Evolutionary conservation across 257 asterid genomes (phyloP).

Genomic region (Solanum virginianum): DNA sequence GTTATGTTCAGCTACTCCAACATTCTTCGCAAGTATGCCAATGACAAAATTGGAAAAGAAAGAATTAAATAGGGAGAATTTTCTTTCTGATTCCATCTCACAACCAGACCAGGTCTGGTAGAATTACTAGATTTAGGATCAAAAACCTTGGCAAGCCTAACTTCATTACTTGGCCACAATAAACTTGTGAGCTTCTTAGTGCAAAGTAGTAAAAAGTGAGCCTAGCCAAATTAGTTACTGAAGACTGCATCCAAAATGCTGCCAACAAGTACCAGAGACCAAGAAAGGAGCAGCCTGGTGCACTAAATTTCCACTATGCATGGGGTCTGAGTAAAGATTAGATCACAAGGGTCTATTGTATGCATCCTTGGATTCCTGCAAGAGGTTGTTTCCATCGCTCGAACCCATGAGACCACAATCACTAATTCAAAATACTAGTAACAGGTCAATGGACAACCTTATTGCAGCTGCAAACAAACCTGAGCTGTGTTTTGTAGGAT

Average conservation of each 20-base stretch:
- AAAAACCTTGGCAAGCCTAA: neutral
- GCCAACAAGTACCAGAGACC: neutral
- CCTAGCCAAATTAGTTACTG: neutral
- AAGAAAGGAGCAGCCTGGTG: neutral
- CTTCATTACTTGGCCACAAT: neutral
- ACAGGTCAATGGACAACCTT: neutral
- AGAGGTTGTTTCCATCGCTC: neutral
- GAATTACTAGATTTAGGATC: neutral
- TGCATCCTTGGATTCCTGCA: neutral
- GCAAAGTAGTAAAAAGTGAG: neutral
- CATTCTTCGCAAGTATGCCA: neutral
- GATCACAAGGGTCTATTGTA: neutral
- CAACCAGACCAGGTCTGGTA: neutral
- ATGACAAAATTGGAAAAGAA: neutral
- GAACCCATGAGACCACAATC: neutral
- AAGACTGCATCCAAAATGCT: neutral
- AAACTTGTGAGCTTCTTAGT: neutral
- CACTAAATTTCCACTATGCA: neutral
- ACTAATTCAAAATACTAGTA: neutral
- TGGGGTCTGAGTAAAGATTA: neutral
- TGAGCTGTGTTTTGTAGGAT: neutral
- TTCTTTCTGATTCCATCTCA: neutral
- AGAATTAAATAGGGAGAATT: neutral
- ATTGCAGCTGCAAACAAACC: neutral
- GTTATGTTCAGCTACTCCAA: neutral